Conservation (phyloP, 345 rosid genomes). For the Carallia brachiata region DNA sequence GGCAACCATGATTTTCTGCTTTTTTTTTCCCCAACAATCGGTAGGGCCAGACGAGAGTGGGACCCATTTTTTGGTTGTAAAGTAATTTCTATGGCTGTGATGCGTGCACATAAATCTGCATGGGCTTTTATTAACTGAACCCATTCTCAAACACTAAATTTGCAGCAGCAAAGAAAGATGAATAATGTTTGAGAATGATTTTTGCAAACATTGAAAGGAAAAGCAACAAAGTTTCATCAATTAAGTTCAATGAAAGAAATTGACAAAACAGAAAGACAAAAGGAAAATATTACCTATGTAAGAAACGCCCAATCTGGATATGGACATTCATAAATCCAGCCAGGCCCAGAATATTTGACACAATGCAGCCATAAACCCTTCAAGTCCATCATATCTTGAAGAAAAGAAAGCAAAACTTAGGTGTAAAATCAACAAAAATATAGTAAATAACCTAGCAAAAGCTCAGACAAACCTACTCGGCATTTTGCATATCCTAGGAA, state of each 20-base stretch:
- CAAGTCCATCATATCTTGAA: conserved; percentile 48
- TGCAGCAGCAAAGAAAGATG: too few relatives aligned
- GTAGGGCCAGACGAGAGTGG: too few relatives aligned
- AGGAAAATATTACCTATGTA: neutral
- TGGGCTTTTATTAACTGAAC: too few relatives aligned
- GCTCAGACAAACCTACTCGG: neutral
- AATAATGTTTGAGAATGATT: too few relatives aligned
- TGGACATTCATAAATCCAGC: conserved; percentile 76
- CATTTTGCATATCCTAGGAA: too few relatives aligned
- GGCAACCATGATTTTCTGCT: too few relatives aligned
- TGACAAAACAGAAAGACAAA: neutral
- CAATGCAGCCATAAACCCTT: conserved; percentile 80
- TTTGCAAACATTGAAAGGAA: neutral
- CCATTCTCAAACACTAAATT: too few relatives aligned
- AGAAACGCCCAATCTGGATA: neutral
- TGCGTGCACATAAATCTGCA: too few relatives aligned
- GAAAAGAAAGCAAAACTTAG: conserved; percentile 4
- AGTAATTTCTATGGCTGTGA: too few relatives aligned
- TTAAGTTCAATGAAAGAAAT: neutral
- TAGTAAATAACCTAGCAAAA: neutral
- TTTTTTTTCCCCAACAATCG: too few relatives aligned
- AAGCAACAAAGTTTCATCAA: neutral
- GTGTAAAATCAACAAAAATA: neutral
- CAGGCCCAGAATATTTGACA: conserved; percentile 70
- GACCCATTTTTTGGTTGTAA: too few relatives aligned